Evolutionary conservation across 257 asterid species (phyloP), one percentile per base, ranked within the genome.

Genomic region (Nicotiana undulata): DNA sequence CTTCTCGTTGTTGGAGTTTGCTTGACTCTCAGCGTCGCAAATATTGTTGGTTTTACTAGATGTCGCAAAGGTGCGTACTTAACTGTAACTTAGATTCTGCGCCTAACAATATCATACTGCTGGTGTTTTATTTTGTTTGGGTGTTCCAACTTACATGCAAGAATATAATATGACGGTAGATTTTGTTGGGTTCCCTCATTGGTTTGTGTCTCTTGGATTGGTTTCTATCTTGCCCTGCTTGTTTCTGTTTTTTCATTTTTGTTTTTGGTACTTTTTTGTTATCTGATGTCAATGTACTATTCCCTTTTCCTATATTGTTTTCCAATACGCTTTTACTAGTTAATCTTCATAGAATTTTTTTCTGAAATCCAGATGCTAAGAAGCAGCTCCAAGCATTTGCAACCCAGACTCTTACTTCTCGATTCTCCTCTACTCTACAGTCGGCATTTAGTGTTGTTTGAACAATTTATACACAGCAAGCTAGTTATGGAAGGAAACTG

Each of bases 1-100:
- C 95, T 94, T 81, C 97, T 96, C 18, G 99, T 96, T 63, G 92
- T 96, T 81, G 98, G 98, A 59, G 99, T 96, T n/a, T 96, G 99
- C 84, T 86, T 94, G 89, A 96, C 99, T 78, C 98, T 96, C 84
- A 89, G 99, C 84, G 72, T 91, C 80, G 99, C 99, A 81, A 96
- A 96, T 86, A 96, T 96, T 75, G 88, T 96, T 85, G 99, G 98
- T 88, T 96, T 96, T 88, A 96, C 98, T 37, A 92, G 88, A 86
- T 96, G 99, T 88, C 94, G 92, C 81, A 96, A 96, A 94, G 99
- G 99, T 94, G 81, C 58, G 89, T 80, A 67, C 61, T 49, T 74
- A 49, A 49, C 40, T 49, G 7, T 49, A 15, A 16, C 40, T 24
- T 44, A 6, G 34, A 74, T 46, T 49, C 40, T 49, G 24, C 61